A percentile compares a stretch with the other conserved stretches of the same genome.
These are phyloP conservation scores for Baorangia bicolor DNA, from an alignment of 768 basidiomycete genomes.

Conservation along the genomic window DNA sequence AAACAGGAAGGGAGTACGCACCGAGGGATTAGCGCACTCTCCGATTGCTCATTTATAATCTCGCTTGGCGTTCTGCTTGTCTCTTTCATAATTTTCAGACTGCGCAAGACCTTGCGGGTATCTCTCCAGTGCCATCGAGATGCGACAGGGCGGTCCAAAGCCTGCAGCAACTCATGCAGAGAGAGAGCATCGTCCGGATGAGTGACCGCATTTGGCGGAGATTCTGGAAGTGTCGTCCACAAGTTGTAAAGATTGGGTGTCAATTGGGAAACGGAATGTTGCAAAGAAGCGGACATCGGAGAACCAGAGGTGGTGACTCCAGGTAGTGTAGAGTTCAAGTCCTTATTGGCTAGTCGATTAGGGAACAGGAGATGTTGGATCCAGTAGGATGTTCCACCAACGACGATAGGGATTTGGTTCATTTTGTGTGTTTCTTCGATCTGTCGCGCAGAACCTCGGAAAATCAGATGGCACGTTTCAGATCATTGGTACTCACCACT, in stretches of 20 bases:
- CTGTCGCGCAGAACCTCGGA: slow-evolving; percentile 37
- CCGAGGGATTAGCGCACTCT: slow-evolving; percentile 49
- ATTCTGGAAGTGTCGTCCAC: slow-evolving; percentile 57
- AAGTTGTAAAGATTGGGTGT: slow-evolving; percentile 48
- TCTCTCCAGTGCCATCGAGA: slow-evolving; percentile 96
- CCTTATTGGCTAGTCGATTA: slow-evolving; percentile 51
- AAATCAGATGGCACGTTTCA: not conserved
- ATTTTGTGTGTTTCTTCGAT: slow-evolving; percentile 69
- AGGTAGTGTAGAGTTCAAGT: slow-evolving; percentile 10
- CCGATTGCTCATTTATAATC: slow-evolving; percentile 62
- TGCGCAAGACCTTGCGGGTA: slow-evolving; percentile 84
- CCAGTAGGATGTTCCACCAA: slow-evolving; percentile 97
- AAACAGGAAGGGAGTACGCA: slow-evolving; percentile 21
- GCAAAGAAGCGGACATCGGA: slow-evolving; percentile 38
- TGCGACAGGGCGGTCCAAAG: slow-evolving; percentile 72
- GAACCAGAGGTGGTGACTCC: not conserved
- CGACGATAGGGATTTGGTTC: slow-evolving; percentile 77
- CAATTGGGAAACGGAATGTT: slow-evolving; percentile 43
- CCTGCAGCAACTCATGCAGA: slow-evolving; percentile 63
- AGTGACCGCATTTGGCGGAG: slow-evolving; percentile 53
- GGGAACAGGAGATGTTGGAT: slow-evolving; percentile 95
- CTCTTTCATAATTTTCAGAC: slow-evolving; percentile 74
- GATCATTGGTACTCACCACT: slow-evolving; percentile 51
- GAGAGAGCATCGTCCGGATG: slow-evolving; percentile 57
- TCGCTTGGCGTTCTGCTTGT: slow-evolving; percentile 64